Evolutionary conservation across 106 monocot genomes (phyloP), one percentile per base, ranked within the genome.

Genomic region (Platanthera zijinensis): DNA sequence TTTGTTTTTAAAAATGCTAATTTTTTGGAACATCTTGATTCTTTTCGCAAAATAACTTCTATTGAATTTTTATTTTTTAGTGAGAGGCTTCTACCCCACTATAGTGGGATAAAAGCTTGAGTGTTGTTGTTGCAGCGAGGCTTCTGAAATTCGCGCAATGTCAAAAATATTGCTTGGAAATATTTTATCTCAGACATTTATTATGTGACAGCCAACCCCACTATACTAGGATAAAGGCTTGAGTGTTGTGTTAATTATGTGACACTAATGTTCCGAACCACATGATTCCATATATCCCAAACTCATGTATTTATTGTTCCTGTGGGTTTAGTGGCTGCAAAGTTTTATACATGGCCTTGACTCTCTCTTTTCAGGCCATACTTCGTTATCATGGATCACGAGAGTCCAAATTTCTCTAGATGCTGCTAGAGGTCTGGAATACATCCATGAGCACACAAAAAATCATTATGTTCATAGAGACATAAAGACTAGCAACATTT

Each of bases 391-490:
- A 53, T 97, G 96, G 96, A 97, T 97, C n/a, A 84, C 84, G 52
- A 93, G 96, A 76, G 89, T 93, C 71, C 96, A 97, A 84, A 87
- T 94, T 71, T 89, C 96, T 50, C 83, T 97, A 32, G 96, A 97
- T 89, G 83, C 93, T 80, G 93, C 96, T 68, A 91, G 87, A 87
- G 96, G 96, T 51, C 78, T 97, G 50, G 96, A 97, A 77, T 97
- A 97, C 68, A 93, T 97, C 85, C 96, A 97, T 67, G 96, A 97
- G 78, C 96, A 97, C 69, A 97, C 96, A 5, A 97, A 86, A 77
- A 81, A 87, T 73, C 93, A 94, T 84, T 97, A 97, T 85, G 96
- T 97, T 80, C 96, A 97, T 79, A 81, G 96, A 66, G 96, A 97
- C 74, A 94, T 97, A 32, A 97, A 97, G 80, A 84, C 93, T 74